Evolutionary conservation across 2,329 filamentous ascomycete species (phyloP).

Genomic region (Fusarium torreyae): DNA sequence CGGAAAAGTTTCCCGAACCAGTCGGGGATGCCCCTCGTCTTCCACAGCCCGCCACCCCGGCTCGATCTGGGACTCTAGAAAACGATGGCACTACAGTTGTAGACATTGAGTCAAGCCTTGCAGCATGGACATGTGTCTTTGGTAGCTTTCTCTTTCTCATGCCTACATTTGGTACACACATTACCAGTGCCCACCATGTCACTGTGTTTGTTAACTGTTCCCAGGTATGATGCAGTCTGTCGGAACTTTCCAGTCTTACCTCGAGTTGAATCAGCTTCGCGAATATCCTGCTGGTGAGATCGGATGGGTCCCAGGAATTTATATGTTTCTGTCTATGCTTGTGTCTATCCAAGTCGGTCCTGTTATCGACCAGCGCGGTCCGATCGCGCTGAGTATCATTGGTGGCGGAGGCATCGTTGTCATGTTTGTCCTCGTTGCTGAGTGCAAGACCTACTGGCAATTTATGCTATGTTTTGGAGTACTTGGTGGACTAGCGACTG

Average conservation of each 20-base stretch:
- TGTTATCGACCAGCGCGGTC: constrained; percentile 14
- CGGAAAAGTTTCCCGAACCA: neutral
- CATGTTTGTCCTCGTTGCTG: constrained; percentile 14
- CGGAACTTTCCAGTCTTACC: constrained; percentile 22
- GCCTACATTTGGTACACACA: constrained; percentile 8
- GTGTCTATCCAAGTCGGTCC: constrained; percentile 16
- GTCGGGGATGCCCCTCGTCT: neutral
- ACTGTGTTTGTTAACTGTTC: neutral
- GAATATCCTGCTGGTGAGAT: constrained; percentile 20
- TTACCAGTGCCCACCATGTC: too few species aligned
- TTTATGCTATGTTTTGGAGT: constrained; percentile 21
- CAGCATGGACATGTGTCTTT: constrained; percentile 19
- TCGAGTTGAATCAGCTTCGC: constrained; percentile 18
- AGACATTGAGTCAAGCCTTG: constrained; percentile 17
- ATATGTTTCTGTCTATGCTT: constrained; percentile 17
- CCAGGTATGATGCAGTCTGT: constrained; percentile 30
- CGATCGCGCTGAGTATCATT: constrained; percentile 8
- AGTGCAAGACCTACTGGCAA: constrained; percentile 19
- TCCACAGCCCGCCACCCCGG: neutral
- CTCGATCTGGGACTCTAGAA: neutral
- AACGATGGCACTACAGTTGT: neutral
- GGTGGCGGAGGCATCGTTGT: neutral
- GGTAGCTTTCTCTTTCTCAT: constrained; percentile 20
- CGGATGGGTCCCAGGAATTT: constrained; percentile 22
- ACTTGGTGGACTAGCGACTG: constrained; percentile 1